Conservation (phyloP, 1,284 basidiomycete species). For the Apiotrichum mycotoxinovorans region DNA sequence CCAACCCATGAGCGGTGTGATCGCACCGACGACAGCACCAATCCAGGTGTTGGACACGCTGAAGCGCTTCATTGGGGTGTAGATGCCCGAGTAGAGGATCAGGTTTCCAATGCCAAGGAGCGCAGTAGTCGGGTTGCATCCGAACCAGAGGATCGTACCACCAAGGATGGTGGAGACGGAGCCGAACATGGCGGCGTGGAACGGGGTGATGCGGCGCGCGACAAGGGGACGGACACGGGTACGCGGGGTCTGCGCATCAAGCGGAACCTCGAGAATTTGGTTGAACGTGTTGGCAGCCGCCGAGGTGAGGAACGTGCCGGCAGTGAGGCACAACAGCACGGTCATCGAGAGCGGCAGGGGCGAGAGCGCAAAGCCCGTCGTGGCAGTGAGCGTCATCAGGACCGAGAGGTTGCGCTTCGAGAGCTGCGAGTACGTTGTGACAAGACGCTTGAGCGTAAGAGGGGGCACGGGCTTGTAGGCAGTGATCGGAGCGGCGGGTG, state of each 20-base stretch:
- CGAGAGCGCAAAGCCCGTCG: slow-evolving; percentile 89
- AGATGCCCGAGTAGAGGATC: slow-evolving; percentile 81
- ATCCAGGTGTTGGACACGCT: slow-evolving; percentile 92
- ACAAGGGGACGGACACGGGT: slow-evolving; percentile 89
- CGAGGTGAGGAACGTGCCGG: slow-evolving; percentile 86
- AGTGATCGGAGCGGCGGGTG: slow-evolving; percentile 38
- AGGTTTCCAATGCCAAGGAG: slow-evolving; percentile 80
- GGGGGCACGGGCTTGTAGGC: slow-evolving; percentile 49
- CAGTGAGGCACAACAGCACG: slow-evolving; percentile 76
- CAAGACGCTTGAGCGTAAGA: slow-evolving; percentile 58
- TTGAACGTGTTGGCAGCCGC: slow-evolving; percentile 94
- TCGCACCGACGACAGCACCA: slow-evolving; percentile 83
- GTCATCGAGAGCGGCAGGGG: slow-evolving; percentile 78
- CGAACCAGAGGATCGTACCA: slow-evolving; percentile 71
- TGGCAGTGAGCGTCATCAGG: slow-evolving; percentile 85
- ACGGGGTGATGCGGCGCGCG: slow-evolving; percentile 70
- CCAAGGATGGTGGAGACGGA: slow-evolving; percentile 70
- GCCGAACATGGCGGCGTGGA: slow-evolving; percentile 82
- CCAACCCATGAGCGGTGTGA: slow-evolving; percentile 98
- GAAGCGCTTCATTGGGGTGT: slow-evolving; percentile 92
- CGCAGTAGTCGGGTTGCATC: slow-evolving; percentile 86
- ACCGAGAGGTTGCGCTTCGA: slow-evolving; percentile 83
- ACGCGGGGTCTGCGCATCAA: slow-evolving; percentile 94
- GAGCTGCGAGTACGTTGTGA: slow-evolving; percentile 73
- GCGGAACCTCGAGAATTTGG: slow-evolving; percentile 89